phyloP scores from a whole-genome alignment of 495 filamentous ascomycete species.

The Pyronema domesticum region DNA sequence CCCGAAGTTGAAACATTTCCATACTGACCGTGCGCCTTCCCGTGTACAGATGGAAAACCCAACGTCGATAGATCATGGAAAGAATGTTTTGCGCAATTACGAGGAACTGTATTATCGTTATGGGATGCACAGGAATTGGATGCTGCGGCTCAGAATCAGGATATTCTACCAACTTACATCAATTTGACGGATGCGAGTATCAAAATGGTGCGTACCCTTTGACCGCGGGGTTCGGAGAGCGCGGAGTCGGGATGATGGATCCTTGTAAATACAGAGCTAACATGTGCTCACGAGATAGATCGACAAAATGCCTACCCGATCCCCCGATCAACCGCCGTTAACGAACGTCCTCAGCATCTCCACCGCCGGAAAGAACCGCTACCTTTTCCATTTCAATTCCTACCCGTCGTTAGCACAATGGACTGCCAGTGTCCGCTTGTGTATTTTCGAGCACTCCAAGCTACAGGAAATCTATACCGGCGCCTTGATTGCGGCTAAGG shows the following conservation, averaged over 20 bases:
- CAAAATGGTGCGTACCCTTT: slow-evolving; percentile 58
- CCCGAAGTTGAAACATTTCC: too few relatives aligned
- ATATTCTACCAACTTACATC: slow-evolving; percentile 86
- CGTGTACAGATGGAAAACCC: slow-evolving; percentile 55
- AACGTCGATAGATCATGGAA: slow-evolving; percentile 78
- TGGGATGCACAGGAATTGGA: slow-evolving; percentile 94
- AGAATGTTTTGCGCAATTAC: slow-evolving; percentile 93
- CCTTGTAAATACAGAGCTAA: background rate
- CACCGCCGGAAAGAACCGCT: slow-evolving; percentile 87
- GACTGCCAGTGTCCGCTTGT: slow-evolving; percentile 84
- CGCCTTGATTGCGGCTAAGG: slow-evolving; percentile 86
- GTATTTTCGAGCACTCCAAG: slow-evolving; percentile 86
- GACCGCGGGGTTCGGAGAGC: too few relatives aligned
- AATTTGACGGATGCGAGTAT: slow-evolving; percentile 95
- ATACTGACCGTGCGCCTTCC: too few relatives aligned
- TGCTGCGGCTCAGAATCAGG: slow-evolving; percentile 60
- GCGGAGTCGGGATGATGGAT: background rate
- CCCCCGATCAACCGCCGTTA: slow-evolving; percentile 52
- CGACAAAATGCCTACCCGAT: slow-evolving; percentile 69
- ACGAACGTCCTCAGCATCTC: slow-evolving; percentile 91
- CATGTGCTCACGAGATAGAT: slow-evolving; percentile 39
- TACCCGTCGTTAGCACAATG: slow-evolving; percentile 85
- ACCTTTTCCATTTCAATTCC: slow-evolving; percentile 89
- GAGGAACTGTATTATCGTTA: slow-evolving; percentile 82
- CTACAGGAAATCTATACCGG: slow-evolving; percentile 95